Conservation (phyloP, 2,329 filamentous ascomycete species). For the Colletotrichum horii region DNA sequence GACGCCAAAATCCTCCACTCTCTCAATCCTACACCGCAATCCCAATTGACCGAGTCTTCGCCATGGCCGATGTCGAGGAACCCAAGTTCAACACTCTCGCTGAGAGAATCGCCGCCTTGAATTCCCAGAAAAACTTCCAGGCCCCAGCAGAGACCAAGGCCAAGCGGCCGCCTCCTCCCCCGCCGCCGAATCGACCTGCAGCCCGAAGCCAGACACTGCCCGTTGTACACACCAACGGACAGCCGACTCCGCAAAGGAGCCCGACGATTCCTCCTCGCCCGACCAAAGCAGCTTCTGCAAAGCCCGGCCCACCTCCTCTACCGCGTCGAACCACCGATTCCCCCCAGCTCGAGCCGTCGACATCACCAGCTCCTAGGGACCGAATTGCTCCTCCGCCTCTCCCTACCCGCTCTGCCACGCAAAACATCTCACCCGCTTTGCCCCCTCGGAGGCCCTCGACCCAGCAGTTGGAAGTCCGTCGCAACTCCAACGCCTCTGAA, state of each 20-base stretch:
- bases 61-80: constrained; percentile 67
- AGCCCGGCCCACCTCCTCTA: constrained; percentile 38
- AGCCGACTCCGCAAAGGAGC: constrained; percentile 27
- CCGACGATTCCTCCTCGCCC: constrained; percentile 46
- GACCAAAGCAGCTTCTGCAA: constrained; percentile 25
- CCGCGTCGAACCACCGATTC: constrained; percentile 40
- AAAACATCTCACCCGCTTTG: constrained; percentile 49
- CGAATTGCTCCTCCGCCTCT: constrained; percentile 39
- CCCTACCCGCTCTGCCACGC: constrained; percentile 41
- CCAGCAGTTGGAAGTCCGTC: constrained; percentile 48
- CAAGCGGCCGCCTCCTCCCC: constrained; percentile 50
- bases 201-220: constrained; percentile 40
- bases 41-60: background rate
- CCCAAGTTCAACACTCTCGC: constrained; percentile 65
- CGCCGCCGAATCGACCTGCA: constrained; percentile 47
- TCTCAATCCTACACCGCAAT: background rate
- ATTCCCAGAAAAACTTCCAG: constrained; percentile 64
- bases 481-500: constrained; percentile 64
- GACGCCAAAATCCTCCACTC: background rate
- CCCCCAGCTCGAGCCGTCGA: constrained; percentile 23
- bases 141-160: constrained; percentile 34
- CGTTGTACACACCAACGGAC: constrained; percentile 30
- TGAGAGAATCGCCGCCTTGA: constrained; percentile 69
- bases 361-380: constrained; percentile 29
- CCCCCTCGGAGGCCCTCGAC: constrained; percentile 55